Conservation (phyloP, 2,329 filamentous ascomycete species). For the Aspergillus pseudonomiae region DNA sequence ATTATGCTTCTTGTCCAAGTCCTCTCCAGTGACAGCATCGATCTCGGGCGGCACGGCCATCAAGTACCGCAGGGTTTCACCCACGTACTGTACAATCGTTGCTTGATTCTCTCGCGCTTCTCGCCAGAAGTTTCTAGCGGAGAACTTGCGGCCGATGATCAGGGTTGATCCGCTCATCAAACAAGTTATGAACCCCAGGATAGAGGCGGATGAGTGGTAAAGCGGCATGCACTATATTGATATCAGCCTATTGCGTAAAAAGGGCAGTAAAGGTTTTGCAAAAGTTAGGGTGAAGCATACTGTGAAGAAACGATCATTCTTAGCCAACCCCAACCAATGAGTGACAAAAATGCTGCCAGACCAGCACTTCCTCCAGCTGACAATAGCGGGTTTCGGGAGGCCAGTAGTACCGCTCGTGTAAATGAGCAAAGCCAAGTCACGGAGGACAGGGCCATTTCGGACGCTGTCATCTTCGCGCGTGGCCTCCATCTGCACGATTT, state of each 20-base stretch:
- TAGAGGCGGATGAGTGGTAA: conserved; percentile 77
- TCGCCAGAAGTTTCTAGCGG: conserved; percentile 73
- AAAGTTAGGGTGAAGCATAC: conserved; percentile 42
- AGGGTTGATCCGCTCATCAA: conserved; percentile 66
- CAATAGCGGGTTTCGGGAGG: conserved; percentile 76
- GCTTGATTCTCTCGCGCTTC: conserved; percentile 72
- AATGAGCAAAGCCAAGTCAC: conserved; percentile 72
- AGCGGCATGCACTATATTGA: conserved; percentile 75
- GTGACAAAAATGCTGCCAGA: conserved; percentile 57
- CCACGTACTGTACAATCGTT: conserved; percentile 83
- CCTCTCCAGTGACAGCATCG: conserved; percentile 66
- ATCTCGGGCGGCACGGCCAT: conserved; percentile 65
- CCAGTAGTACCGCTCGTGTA: conserved; percentile 87
- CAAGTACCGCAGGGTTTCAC: conserved; percentile 83
- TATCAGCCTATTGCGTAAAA: not conserved
- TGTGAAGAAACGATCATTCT: conserved; percentile 73
- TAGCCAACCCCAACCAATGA: conserved; percentile 60
- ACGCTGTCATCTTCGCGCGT: conserved; percentile 62
- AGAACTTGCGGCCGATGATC: conserved; percentile 76
- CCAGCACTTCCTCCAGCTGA: conserved; percentile 70
- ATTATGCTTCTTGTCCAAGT: conserved; percentile 71
- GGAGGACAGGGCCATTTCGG: conserved; percentile 53
- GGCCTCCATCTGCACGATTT: conserved; percentile 56
- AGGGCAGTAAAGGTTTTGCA: conserved; percentile 21
- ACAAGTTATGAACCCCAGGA: conserved; percentile 68